phyloP scores from a whole-genome alignment of 2,329 filamentous ascomycete genomes.

The Diaporthe sp. region DNA sequence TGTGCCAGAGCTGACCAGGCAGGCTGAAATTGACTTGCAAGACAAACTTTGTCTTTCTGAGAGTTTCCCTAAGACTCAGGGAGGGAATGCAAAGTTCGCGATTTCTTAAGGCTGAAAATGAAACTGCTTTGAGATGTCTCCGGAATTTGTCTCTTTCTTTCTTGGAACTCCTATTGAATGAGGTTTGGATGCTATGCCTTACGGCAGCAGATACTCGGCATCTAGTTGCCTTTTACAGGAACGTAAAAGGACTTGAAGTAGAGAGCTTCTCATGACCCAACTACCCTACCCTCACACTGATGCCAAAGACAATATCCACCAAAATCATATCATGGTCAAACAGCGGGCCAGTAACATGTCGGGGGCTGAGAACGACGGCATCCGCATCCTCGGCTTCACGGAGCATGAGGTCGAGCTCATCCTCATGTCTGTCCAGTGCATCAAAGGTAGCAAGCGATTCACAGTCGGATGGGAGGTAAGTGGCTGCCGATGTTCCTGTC shows the following conservation, averaged over 20 bases:
- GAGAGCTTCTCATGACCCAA: background rate
- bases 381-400: background rate
- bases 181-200: background rate
- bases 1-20: background rate
- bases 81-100: background rate
- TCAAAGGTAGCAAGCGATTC: background rate
- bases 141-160: background rate
- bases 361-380: background rate
- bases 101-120: background rate
- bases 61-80: background rate
- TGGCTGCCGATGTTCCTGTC: background rate
- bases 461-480: background rate
- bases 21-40: background rate
- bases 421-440: slow-evolving; percentile 15
- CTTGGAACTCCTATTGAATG: background rate
- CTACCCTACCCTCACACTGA: no score
- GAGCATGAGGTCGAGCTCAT: background rate
- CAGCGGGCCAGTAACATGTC: background rate
- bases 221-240: no score
- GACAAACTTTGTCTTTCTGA: background rate
- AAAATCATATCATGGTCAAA: background rate
- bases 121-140: background rate
- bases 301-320: background rate
- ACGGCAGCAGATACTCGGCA: background rate
- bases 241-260: no score